A percentile compares a stretch with the other conserved stretches of the same genome.
Conservation (phyloP, 345 rosid species). For the Luvunga scandens region DNA sequence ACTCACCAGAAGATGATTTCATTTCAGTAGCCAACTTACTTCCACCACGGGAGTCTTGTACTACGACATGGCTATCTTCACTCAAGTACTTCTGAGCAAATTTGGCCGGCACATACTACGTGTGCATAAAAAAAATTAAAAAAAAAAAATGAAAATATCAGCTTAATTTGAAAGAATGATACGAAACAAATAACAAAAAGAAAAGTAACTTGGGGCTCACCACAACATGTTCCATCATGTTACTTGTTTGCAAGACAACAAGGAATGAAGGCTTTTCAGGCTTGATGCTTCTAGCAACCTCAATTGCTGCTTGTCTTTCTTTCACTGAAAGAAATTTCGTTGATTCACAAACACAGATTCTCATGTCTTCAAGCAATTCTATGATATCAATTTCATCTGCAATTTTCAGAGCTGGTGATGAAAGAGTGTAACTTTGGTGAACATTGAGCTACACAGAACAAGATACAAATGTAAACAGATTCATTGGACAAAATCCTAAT, state of each 20-base stretch:
- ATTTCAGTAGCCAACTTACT: not conserved
- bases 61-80: not conserved
- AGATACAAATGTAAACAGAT: not conserved
- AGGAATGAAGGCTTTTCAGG: slow-evolving; percentile 38
- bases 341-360: slow-evolving; percentile 16
- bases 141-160: too few species aligned
- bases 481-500: too few species aligned
- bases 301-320: slow-evolving; percentile 29
- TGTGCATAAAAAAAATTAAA: not conserved
- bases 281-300: slow-evolving; percentile 27
- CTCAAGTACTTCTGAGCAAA: not conserved
- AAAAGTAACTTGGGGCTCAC: not conserved
- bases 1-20: not conserved
- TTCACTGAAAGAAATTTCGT: slow-evolving; percentile 3
- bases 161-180: too few species aligned
- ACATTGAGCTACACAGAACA: not conserved
- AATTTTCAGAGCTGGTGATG: not conserved
- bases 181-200: too few species aligned
- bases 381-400: not conserved
- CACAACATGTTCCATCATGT: not conserved
- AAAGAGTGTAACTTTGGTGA: not conserved
- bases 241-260: slow-evolving; percentile 25
- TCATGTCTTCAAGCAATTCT: not conserved
- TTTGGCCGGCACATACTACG: slow-evolving; percentile 16
- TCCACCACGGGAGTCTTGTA: not conserved